phyloP scores from a whole-genome alignment of 2,329 filamentous ascomycete genomes.

The Paecilomyces sp. region DNA sequence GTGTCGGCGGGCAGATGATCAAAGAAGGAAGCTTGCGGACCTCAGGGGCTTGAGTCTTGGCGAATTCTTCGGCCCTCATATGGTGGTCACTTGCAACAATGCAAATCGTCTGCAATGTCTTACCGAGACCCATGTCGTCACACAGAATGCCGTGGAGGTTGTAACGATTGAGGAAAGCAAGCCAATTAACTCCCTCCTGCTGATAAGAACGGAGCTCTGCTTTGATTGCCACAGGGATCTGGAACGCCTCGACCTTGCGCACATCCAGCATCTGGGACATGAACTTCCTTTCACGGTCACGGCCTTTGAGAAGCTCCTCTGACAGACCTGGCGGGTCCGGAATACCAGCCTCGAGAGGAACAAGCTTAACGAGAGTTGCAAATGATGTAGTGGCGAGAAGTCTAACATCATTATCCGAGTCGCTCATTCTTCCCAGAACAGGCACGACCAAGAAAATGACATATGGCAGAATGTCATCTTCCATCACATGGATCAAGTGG shows the following conservation, averaged over 20 bases:
- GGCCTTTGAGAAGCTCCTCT: constrained; percentile 75
- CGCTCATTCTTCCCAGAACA: constrained; percentile 94
- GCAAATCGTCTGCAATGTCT: constrained; percentile 93
- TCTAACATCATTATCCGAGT: constrained; percentile 92
- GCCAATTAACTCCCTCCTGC: constrained; percentile 98
- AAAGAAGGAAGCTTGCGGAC: constrained; percentile 76
- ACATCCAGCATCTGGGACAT: constrained; percentile 93
- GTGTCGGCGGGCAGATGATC: constrained; percentile 90
- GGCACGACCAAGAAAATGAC: constrained; percentile 98
- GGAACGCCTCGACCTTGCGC: constrained; percentile 91
- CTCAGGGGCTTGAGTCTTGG: constrained; percentile 71
- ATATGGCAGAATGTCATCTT: constrained; percentile 89
- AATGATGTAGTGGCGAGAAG: constrained; percentile 95
- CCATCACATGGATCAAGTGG: constrained; percentile 97
- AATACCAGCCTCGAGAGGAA: constrained; percentile 93
- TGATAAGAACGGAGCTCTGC: constrained; percentile 94
- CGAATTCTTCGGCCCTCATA: constrained; percentile 81
- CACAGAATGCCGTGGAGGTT: constrained; percentile 97
- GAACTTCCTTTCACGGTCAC: constrained; percentile 91
- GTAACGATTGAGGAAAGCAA: constrained; percentile 95
- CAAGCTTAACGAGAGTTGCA: constrained; percentile 91
- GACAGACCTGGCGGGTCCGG: constrained; percentile 92
- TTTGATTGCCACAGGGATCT: constrained; percentile 94
- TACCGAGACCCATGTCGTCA: constrained; percentile 98
- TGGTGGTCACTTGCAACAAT: constrained; percentile 98